Conservation (phyloP, 345 rosid genomes). For the Lepidium didymum region DNA sequence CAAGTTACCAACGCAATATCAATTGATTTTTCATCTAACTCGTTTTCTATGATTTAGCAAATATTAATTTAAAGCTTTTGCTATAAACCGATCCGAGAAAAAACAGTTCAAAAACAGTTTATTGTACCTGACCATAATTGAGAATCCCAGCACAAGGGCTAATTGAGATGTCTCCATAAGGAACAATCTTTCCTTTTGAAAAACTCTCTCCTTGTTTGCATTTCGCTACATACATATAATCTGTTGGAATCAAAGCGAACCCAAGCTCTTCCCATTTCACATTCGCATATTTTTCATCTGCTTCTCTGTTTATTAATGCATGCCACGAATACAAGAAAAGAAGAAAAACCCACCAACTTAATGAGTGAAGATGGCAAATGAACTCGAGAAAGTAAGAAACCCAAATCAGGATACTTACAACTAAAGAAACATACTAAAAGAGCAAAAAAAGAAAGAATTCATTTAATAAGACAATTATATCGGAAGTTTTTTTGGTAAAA, state of each 20-base stretch:
- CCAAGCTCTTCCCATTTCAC: slow-evolving; percentile 35
- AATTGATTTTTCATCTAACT: neutral
- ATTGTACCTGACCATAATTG: slow-evolving; percentile 31
- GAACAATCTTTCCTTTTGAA: slow-evolving; percentile 29
- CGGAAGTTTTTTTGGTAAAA: too few species aligned
- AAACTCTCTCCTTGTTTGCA: slow-evolving; percentile 28
- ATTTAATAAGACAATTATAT: too few species aligned
- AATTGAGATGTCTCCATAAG: slow-evolving; percentile 28
- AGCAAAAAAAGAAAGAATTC: too few species aligned
- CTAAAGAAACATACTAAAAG: too few species aligned
- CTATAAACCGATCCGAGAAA: too few species aligned
- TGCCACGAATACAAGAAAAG: too few species aligned
- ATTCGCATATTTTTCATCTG: slow-evolving; percentile 26
- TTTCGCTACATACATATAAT: slow-evolving; percentile 28
- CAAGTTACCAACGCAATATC: neutral
- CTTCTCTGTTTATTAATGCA: slow-evolving; percentile 12
- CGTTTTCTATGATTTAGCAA: neutral
- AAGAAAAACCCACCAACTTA: too few species aligned
- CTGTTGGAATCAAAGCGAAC: slow-evolving; percentile 19
- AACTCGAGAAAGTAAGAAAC: too few species aligned
- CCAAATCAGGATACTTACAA: too few species aligned
- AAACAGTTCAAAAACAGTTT: too few species aligned
- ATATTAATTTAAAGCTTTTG: too few species aligned
- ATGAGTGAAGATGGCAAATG: too few species aligned
- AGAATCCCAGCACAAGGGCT: slow-evolving; percentile 30